phyloP scores from a whole-genome alignment of 2,329 filamentous ascomycete genomes.

The Cryphonectria nitschkei region DNA sequence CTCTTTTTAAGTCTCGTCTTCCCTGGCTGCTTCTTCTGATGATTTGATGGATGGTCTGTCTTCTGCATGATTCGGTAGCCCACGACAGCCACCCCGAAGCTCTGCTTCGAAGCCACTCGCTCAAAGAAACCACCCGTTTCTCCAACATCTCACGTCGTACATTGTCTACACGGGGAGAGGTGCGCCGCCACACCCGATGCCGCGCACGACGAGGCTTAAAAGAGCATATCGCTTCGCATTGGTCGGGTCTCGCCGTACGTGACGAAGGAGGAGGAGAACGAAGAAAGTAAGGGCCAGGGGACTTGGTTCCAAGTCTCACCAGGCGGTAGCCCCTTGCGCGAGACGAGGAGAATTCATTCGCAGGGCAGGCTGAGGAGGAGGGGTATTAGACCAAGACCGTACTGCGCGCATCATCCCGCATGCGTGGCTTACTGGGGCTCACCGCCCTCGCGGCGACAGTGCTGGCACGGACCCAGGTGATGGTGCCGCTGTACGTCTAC shows the following conservation, averaged over 20 bases:
- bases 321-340: neutral
- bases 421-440: conserved; percentile 18
- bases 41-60: neutral
- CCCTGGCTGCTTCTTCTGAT: neutral
- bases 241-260: neutral
- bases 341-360: neutral
- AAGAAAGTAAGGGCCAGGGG: neutral
- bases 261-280: neutral
- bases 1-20: neutral
- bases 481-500: conserved; percentile 29
- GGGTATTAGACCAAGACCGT: neutral
- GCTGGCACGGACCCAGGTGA: conserved; percentile 22
- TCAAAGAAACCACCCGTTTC: neutral
- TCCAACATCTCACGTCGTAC: neutral
- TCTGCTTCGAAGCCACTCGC: neutral
- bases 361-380: neutral
- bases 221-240: neutral
- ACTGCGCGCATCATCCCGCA: neutral
- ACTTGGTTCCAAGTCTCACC: neutral
- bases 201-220: neutral
- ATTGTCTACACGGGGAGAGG: neutral
- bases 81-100: conserved; percentile 1
- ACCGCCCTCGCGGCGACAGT: conserved; percentile 23
- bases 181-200: neutral
- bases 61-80: neutral